Conservation (phyloP, 257 asterid species). For the Galeopsis tetrahit region DNA sequence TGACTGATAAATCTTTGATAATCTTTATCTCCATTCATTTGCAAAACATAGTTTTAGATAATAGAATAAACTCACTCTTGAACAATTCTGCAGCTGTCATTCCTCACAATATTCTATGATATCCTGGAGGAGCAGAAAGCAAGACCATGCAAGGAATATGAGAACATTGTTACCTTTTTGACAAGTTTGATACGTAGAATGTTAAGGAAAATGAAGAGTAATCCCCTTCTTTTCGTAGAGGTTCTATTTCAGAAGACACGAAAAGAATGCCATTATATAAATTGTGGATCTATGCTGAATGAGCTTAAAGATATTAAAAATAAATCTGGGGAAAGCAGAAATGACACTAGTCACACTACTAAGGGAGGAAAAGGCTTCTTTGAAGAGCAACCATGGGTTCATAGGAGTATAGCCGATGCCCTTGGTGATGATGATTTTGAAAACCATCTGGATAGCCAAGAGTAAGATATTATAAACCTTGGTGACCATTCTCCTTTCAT, state of each 20-base stretch:
- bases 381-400: conserved; percentile 59
- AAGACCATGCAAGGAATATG: conserved; percentile 76
- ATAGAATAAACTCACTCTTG: conserved; percentile 34
- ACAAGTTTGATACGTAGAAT: conserved; percentile 79
- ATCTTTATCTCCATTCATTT: conserved; percentile 27
- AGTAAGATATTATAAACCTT: conserved; percentile 42
- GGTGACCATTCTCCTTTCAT: conserved; percentile 20
- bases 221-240: conserved; percentile 87
- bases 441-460: conserved; percentile 40
- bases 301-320: conserved; percentile 60
- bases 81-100: conserved; percentile 68
- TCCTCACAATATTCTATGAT: conserved; percentile 72
- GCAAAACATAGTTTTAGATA: conserved; percentile 20
- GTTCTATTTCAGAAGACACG: conserved; percentile 80
- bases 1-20: conserved; percentile 15
- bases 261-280: conserved; percentile 80
- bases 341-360: conserved; percentile 33
- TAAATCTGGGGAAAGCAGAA: conserved; percentile 42
- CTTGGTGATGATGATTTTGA: conserved; percentile 89
- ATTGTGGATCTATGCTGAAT: conserved; percentile 73
- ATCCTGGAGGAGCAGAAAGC: conserved; percentile 92
- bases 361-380: conserved; percentile 53
- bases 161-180: conserved; percentile 71
- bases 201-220: conserved; percentile 83
- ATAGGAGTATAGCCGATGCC: conserved; percentile 92